Evolutionary conservation across 768 basidiomycete genomes (phyloP).

Genomic region (Boletus barrowsii): DNA sequence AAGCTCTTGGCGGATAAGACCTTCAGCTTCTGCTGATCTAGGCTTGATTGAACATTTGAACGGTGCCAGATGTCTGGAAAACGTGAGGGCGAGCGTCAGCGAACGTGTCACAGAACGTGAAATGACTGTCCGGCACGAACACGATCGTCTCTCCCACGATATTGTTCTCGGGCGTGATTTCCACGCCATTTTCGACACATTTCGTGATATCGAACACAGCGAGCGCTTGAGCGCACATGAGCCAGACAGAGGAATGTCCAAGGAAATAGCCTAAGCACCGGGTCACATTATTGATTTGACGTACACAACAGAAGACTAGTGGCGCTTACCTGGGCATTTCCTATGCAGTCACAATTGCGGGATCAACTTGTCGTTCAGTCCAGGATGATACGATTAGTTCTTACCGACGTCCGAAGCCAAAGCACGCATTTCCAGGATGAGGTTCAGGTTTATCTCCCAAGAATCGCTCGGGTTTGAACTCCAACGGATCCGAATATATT

Average conservation of each 20-base stretch:
- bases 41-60: constrained; percentile 16
- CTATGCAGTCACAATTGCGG: not conserved
- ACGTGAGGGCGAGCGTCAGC: not conserved
- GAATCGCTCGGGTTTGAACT: constrained; percentile 25
- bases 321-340: constrained; percentile 12
- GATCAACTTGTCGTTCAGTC: not conserved
- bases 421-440: constrained; percentile 12
- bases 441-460: constrained; percentile 19
- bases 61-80: constrained; percentile 8
- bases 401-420: constrained; percentile 21
- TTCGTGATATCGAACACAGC: constrained; percentile 45
- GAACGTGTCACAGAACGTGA: not conserved
- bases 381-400: not conserved
- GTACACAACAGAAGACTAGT: too few species aligned
- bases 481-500: constrained; percentile 14
- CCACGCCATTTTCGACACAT: constrained; percentile 38
- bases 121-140: not conserved
- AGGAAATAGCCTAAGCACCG: constrained; percentile 24
- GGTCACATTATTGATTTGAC: not conserved
- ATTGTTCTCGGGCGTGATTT: constrained; percentile 44
- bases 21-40: not conserved
- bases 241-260: constrained; percentile 25
- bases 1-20: not conserved
- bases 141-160: constrained; percentile 8
- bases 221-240: constrained; percentile 33